A percentile compares a stretch with the other conserved stretches of the same genome.
These are phyloP conservation scores for Drosera spatulata DNA, from an alignment of 179 eudicot species.

Conservation along the genomic window DNA sequence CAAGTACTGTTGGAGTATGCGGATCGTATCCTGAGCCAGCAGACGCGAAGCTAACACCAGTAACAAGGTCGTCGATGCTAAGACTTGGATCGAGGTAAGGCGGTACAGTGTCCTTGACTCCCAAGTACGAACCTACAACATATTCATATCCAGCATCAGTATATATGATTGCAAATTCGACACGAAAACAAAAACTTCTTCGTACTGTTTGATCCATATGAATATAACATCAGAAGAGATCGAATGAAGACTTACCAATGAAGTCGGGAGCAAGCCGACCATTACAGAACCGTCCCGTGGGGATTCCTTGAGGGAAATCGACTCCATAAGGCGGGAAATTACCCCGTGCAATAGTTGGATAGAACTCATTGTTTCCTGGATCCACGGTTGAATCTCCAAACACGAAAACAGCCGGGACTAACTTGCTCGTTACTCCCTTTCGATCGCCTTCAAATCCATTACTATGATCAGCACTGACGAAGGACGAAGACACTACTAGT, in stretches of 20 bases:
- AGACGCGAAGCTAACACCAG: constrained; percentile 39
- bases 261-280: constrained; percentile 50
- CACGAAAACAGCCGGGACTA: constrained; percentile 23
- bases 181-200: too few relatives aligned
- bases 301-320: constrained; percentile 30
- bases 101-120: constrained; percentile 19
- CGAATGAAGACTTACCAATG: constrained; percentile 22
- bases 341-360: constrained; percentile 20
- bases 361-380: constrained; percentile 58
- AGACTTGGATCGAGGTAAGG: constrained; percentile 26
- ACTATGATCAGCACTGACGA: too few relatives aligned
- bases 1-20: constrained; percentile 17
- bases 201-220: too few relatives aligned
- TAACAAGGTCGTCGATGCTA: constrained; percentile 6
- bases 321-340: constrained; percentile 58
- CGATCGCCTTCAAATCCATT: too few relatives aligned
- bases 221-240: neutral
- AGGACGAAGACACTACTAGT: too few relatives aligned
- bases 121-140: constrained; percentile 23
- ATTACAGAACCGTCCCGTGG: constrained; percentile 68
- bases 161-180: too few relatives aligned
- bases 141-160: too few relatives aligned
- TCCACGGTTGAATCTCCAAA: constrained; percentile 85
- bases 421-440: too few relatives aligned
- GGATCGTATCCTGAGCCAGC: constrained; percentile 63